Evolutionary conservation across 2,329 filamentous ascomycete genomes (phyloP).

Genomic region (Colletotrichum lindemuthianum): DNA sequence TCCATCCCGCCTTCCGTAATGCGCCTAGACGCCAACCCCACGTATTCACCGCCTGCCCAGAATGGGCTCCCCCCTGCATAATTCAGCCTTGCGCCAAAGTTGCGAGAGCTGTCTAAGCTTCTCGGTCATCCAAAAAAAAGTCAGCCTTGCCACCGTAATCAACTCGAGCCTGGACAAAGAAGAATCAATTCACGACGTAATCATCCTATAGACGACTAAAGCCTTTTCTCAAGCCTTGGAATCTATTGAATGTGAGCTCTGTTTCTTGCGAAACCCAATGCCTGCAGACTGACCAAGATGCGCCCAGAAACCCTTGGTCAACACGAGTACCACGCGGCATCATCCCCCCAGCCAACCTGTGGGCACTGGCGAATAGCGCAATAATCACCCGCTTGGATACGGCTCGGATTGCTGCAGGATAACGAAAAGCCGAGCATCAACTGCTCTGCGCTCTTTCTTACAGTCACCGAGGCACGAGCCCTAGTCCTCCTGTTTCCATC

Average conservation of each 20-base stretch:
- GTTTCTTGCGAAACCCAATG: too few relatives aligned
- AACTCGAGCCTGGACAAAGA: constrained; percentile 8
- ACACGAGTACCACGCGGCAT: too few relatives aligned
- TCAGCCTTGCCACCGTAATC: constrained; percentile 34
- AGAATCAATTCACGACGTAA: constrained; percentile 15
- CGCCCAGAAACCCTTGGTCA: neutral
- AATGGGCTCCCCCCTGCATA: constrained; percentile 32
- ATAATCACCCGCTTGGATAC: too few relatives aligned
- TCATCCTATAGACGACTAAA: neutral
- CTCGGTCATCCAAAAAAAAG: constrained; percentile 9
- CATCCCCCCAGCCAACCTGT: too few relatives aligned
- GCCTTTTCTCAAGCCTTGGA: neutral
- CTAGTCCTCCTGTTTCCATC: neutral
- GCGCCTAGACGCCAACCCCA: constrained; percentile 22
- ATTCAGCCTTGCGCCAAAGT: constrained; percentile 33
- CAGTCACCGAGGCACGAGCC: neutral
- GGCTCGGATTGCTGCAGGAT: neutral
- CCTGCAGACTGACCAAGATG: constrained; percentile 3
- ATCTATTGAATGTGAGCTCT: neutral
- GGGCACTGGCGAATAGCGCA: too few relatives aligned
- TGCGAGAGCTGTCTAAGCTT: constrained; percentile 27
- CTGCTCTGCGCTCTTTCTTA: neutral
- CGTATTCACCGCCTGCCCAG: constrained; percentile 27
- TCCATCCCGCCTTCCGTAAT: neutral
- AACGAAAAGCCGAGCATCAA: neutral